Conservation (phyloP, 1,284 basidiomycete genomes). For the Moniliella sp. region DNA sequence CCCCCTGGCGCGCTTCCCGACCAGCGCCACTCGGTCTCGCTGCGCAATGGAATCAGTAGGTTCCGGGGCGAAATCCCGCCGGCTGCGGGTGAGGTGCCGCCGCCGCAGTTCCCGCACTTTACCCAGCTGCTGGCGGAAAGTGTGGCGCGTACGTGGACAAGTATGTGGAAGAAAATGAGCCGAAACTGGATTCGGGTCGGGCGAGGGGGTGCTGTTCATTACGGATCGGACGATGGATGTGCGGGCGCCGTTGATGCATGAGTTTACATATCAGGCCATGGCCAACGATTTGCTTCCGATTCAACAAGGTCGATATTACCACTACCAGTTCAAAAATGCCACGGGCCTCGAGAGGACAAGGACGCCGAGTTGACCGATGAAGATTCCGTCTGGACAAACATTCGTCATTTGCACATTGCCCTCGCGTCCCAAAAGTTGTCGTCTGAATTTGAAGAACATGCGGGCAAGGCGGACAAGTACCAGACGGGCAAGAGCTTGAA, state of each 20-base stretch:
- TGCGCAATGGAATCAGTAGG: too few relatives aligned
- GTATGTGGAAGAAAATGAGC: constrained; percentile 32
- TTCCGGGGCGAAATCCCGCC: too few relatives aligned
- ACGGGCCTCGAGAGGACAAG: constrained; percentile 61
- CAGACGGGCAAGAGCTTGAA: constrained; percentile 53
- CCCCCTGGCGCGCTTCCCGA: too few relatives aligned
- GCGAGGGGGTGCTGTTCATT: constrained; percentile 68
- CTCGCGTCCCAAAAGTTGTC: constrained; percentile 92
- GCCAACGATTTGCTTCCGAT: constrained; percentile 76
- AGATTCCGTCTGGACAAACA: constrained; percentile 74
- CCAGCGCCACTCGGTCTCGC: too few relatives aligned
- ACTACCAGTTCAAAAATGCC: constrained; percentile 40
- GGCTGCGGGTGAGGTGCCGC: too few relatives aligned
- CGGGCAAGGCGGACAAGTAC: constrained; percentile 77
- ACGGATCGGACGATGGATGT: constrained; percentile 90
- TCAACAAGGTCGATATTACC: constrained; percentile 56
- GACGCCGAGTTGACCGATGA: constrained; percentile 59
- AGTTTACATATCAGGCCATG: constrained; percentile 99
- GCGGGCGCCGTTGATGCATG: constrained; percentile 70
- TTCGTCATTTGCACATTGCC: constrained; percentile 89
- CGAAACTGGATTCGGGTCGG: constrained; percentile 46
- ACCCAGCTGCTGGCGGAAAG: constrained; percentile 24
- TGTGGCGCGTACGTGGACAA: constrained; percentile 14
- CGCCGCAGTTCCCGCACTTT: too few relatives aligned
- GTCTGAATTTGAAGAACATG: constrained; percentile 76